phyloP scores from a whole-genome alignment of 345 rosid genomes.

The Balakata baccata region DNA sequence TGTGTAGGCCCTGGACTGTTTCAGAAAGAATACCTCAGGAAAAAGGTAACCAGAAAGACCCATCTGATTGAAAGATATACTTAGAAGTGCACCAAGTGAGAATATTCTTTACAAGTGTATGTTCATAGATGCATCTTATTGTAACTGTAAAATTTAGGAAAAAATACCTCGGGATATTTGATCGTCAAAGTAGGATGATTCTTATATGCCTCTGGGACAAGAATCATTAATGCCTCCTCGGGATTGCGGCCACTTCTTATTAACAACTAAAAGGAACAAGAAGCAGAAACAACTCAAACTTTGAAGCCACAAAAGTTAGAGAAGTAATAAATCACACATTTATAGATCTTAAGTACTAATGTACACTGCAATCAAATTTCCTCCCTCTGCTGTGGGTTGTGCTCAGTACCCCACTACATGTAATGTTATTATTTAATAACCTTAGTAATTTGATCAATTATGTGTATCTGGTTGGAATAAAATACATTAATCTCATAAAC shows the following conservation, averaged over 20 bases:
- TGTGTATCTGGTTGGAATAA: conserved; percentile 1
- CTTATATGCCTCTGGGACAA: conserved; percentile 98
- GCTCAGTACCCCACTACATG: conserved; percentile 22
- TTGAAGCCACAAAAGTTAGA: background rate
- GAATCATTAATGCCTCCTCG: conserved; percentile 95
- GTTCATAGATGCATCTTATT: background rate
- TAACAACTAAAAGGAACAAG: conserved; percentile 50
- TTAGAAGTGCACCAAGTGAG: background rate
- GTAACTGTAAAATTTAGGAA: background rate
- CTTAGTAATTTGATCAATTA: conserved; percentile 14
- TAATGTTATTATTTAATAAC: conserved; percentile 11
- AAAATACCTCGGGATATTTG: conserved; percentile 87
- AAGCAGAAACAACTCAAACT: conserved; percentile 19
- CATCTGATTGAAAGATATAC: conserved; percentile 1
- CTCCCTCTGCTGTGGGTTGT: conserved; percentile 20
- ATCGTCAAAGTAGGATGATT: conserved; percentile 82
- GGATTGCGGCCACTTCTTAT: conserved; percentile 89
- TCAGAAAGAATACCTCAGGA: background rate
- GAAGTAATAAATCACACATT: background rate
- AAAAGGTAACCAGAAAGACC: background rate
- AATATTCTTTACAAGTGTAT: background rate
- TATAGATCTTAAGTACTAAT: conserved; percentile 8
- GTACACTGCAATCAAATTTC: conserved; percentile 14
- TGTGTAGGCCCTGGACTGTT: background rate
- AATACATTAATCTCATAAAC: conserved; percentile 4